Base-by-base conservation (phyloP, 805 yeast genomes). In the Candida montana region DNA sequence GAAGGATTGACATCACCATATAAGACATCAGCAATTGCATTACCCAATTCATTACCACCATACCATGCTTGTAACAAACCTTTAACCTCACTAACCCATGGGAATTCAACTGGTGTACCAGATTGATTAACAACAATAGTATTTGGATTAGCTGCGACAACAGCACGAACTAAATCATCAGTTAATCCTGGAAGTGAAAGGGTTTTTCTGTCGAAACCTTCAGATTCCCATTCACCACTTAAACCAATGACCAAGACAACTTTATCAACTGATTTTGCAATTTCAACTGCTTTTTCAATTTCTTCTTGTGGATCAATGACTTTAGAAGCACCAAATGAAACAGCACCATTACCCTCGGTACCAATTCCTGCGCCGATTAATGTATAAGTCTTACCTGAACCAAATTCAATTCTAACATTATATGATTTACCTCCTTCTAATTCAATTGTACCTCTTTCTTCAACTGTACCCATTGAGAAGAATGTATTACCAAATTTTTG, bases 51-150 rank as follows among this genome's bases (percentile, higher is more conserved):
- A 45, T 67, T 68, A 42, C 83, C 84, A 48, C 76, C 77, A 53
- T 68, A 75, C 71, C 78, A 75, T 8, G 77, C 76, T 36, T 75
- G 79, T 6, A 77, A 57, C n/a, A 75, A 40, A 2, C 71, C 70
- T 30, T 65, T 64, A 17, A 66, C 74, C 28, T 67, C 52, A 10
- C 50, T 45, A 7, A 61, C 45, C 79, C 81, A 77, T 21, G 81
- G 81, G 64, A 79, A 57, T 30, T 73, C 68, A 9, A 78, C 80
- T 0, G 84, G 83, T 15, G 81, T 71, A 37, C 84, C 84, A 3
- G 78, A 68, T 53, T 78, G 81, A 49, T 72, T 67, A 20, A 79
- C 79, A 24, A 78, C 65, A 10, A 74, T 69, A 3, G 73, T 67
- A 48, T 77, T 72, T 21, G 70, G 66, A 48, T 77, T 76, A 17